Evolutionary conservation across 345 rosid species (phyloP).

Genomic region (Gossypium stocksii): DNA sequence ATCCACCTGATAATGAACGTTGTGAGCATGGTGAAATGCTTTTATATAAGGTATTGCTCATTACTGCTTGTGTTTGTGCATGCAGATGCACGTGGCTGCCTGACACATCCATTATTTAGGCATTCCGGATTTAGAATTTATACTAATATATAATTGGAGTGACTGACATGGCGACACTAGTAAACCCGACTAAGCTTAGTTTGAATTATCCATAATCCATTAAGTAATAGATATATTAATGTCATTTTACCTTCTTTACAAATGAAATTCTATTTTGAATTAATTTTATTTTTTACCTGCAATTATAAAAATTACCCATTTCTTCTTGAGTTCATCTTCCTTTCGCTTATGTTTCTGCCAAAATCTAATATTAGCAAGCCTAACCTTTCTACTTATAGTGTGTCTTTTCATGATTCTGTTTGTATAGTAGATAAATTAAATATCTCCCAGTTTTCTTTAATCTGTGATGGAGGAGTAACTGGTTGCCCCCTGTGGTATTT

Average conservation of each 20-base stretch:
- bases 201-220: neutral
- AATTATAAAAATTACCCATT: neutral
- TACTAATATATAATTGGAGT: neutral
- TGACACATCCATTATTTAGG: neutral
- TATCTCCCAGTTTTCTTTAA: neutral
- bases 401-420: neutral
- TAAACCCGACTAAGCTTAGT: neutral
- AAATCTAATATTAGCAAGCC: neutral
- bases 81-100: neutral
- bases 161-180: neutral
- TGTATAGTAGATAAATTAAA: neutral
- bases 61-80: neutral
- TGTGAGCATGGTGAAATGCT: constrained; percentile 98
- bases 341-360: neutral
- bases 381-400: neutral
- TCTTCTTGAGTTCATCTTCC: neutral
- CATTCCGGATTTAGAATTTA: constrained; percentile 1
- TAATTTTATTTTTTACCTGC: neutral
- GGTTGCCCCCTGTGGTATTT: neutral
- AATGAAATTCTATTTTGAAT: neutral
- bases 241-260: neutral
- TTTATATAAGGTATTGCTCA: constrained; percentile 69
- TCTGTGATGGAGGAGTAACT: neutral
- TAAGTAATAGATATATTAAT: neutral
- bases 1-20: constrained; percentile 95